A percentile compares a stretch with the other conserved stretches of the same genome.
Conservation (phyloP, 345 rosid species). For the Citrus inodora region DNA sequence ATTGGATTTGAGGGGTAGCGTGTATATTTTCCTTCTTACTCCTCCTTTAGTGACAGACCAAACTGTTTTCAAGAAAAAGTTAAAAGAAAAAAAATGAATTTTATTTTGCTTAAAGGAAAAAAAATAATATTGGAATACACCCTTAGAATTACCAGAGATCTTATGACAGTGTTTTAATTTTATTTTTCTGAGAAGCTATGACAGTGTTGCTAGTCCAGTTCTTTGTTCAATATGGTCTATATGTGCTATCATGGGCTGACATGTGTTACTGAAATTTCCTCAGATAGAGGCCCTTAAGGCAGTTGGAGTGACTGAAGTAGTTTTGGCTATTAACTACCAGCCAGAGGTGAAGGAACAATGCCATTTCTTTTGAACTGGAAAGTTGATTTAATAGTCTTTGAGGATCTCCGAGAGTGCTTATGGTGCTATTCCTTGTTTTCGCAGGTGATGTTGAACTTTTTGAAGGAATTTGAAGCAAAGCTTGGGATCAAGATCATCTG, state of each 20-base stretch:
- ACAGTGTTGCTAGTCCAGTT: not conserved
- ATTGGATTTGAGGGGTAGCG: not conserved
- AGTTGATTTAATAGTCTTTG: not conserved
- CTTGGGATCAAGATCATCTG: slow-evolving; percentile 89
- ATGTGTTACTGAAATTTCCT: not conserved
- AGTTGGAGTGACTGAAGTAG: slow-evolving; percentile 93
- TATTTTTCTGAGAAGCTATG: not conserved
- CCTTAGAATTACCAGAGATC: not conserved
- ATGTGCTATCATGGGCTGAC: not conserved
- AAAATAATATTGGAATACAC: not conserved
- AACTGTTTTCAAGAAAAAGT: not conserved
- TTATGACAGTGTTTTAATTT: not conserved
- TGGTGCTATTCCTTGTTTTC: slow-evolving; percentile 1
- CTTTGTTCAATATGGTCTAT: not conserved
- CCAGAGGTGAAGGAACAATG: slow-evolving; percentile 69
- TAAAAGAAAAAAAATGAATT: not conserved
- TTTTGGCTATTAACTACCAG: slow-evolving; percentile 95
- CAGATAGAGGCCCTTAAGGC: slow-evolving; percentile 98
- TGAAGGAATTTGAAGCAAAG: slow-evolving; percentile 86
- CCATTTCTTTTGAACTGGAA: not conserved
- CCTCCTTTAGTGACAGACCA: not conserved
- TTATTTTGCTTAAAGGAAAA: not conserved
- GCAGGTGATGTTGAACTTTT: slow-evolving; percentile 90
- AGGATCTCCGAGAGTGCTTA: not conserved
- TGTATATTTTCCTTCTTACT: not conserved